Evolutionary conservation across 345 rosid species (phyloP), one percentile per base, ranked within the genome.

Genomic region (Hibiscus mutabilis): DNA sequence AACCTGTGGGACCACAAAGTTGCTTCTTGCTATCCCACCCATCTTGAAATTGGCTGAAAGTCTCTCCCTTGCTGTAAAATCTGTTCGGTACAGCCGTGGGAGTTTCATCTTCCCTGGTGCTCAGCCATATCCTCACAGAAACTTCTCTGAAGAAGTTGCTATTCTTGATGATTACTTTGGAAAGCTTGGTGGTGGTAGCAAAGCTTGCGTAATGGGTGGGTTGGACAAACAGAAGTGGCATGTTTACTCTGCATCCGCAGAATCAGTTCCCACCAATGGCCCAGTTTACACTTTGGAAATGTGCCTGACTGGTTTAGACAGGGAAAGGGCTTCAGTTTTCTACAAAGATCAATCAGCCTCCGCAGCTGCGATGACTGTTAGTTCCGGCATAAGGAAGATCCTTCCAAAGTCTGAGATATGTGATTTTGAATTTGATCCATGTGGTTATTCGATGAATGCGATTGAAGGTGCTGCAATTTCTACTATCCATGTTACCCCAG

Each of bases 301-400:
- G 61, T 58, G 61, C 33, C 2, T 58, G 33, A 58, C 61, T 58
- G 61, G 61, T 24, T 58, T 58, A 22, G 35, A 58, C n/a, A 58
- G 33, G 33, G 33, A 24, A 24, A 58, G 15, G 33, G 61, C 61
- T 0, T 24, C 61, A 0, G 61, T 58, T 24, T 58, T 58, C 61
- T 58, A 24, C 61, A 58, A 25, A 58, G n/a, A 58, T 15, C 33
- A 24, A 24, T 24, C 61, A 24, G 9, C 29, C 33, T 58, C 61
- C 0, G 61, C 61, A 12, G n/a, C 61, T 25, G 9, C 12, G 33
- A 58, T 58, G 61, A 58, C 61, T 11, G 12, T 24, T 58, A 5
- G 13, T 58, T 58, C 61, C 12, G 61, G 61, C 61, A 58, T 58
- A 24, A 13, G 61, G 61, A 58, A 58, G 33, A 58, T 58, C 61